Conservation (phyloP, 768 basidiomycete species). For the Lactarius pseudohatsudake region DNA sequence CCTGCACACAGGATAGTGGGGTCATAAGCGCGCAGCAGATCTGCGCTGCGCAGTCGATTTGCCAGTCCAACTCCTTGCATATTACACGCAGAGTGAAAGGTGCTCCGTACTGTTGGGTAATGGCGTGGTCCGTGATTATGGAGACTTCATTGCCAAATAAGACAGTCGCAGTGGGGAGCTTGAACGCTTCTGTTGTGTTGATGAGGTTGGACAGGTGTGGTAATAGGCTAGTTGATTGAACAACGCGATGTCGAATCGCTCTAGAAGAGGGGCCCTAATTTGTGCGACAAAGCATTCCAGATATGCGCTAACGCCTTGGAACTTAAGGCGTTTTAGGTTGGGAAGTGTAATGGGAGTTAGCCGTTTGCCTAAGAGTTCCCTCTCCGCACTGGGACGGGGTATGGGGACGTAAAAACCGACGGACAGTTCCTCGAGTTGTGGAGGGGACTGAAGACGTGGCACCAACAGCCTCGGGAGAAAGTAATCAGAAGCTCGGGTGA, state of each 20-base stretch:
- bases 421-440: background rate
- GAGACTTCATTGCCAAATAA: background rate
- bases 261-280: background rate
- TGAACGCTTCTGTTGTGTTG: background rate
- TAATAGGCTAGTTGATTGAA: background rate
- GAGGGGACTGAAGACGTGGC: background rate
- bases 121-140: background rate
- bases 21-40: background rate
- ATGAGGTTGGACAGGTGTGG: background rate
- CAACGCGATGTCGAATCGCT: background rate
- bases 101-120: background rate
- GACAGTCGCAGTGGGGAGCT: background rate
- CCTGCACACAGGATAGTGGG: background rate
- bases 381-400: background rate
- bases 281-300: background rate
- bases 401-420: constrained; percentile 3
- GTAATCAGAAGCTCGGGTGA: background rate
- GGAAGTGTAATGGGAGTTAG: background rate
- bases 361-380: background rate
- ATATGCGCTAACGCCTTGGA: background rate
- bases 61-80: background rate
- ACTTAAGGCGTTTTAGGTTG: background rate
- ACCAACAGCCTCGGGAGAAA: background rate
- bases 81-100: background rate
- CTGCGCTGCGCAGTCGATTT: background rate